Base-by-base conservation (phyloP, 805 yeast species). In the Myxozyma sirexii region DNA sequence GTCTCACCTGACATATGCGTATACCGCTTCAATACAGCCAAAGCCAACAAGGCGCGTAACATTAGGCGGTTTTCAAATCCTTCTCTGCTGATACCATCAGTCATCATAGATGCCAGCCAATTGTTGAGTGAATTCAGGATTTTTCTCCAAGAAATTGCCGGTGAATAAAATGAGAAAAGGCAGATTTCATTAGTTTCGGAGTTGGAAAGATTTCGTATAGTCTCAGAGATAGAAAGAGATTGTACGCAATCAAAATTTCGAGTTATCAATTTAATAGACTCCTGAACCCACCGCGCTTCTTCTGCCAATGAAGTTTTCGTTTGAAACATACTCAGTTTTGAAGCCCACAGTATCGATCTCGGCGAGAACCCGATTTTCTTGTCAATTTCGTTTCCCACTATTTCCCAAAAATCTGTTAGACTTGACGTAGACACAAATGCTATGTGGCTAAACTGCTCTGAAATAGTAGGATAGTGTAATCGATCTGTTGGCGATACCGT, bases 401-500 rank as follows among this genome's bases (percentile, higher is more conserved):
- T 23, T 15, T 24, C 24, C 57, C 60, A 60, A 24, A 51, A 60
- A 2, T 17, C 4, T n/a, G 21, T 38, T 10, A 33, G 26, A 4
- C 37, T 19, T 3, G n/a, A 13, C 7, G 29, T 29, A 12, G 35
- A 35, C 15, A 51, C 4, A 10, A 60, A 50, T 24, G 56, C 56
- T 6, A 62, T 13, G 4, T 60, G 39, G 15, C 57, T 42, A 52
- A 56, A 51, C 37, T 46, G 54, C 19, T 21, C 23, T 21, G 66
- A 49, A 12, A 29, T 39, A 13, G 53, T 52, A 6, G 63, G 64
- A 53, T 62, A 56, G 8, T 50, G 53, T 23, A 52, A 42, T 17
- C 61, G 33, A 24, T 62, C 53, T 10, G 51, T 43, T 4, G 62
- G 54, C 12, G 49, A 1, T n/a, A 49, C n/a, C 17, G 65, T 56